Conservation (phyloP, 2,329 filamentous ascomycete species). For the Colletotrichum shisoi region DNA sequence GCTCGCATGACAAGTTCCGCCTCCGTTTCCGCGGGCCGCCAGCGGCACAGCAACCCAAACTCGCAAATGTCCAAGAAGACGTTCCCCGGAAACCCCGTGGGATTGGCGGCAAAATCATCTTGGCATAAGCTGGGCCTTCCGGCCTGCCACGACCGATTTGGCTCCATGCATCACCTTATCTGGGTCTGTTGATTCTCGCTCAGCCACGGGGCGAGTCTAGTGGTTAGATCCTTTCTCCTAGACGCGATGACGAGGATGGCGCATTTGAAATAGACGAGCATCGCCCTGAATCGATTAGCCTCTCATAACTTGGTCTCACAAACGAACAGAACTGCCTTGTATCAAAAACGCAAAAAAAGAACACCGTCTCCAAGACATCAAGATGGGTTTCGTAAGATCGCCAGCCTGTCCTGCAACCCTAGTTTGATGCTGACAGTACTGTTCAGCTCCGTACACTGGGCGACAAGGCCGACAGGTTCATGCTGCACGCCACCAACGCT, state of each 20-base stretch:
- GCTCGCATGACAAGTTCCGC: background rate
- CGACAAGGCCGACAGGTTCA: conserved; percentile 6
- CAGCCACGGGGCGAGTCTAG: background rate
- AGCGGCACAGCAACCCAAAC: background rate
- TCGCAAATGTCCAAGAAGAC: background rate
- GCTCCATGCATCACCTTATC: background rate
- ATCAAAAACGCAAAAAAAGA: background rate
- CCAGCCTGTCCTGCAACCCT: too few relatives aligned
- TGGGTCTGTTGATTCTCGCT: background rate
- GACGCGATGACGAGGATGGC: too few relatives aligned
- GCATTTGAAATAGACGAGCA: background rate
- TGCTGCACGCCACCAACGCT: conserved; percentile 1
- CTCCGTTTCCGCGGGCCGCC: background rate
- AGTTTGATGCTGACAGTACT: background rate
- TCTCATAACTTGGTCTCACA: background rate
- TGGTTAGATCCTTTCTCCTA: background rate
- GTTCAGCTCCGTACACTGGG: background rate
- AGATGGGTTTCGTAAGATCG: conserved; percentile 13
- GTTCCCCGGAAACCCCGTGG: background rate
- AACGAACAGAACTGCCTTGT: too few relatives aligned
- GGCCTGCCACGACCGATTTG: too few relatives aligned
- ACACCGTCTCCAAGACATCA: background rate
- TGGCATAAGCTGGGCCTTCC: background rate
- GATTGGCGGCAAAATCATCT: conserved; percentile 16
- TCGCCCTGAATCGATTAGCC: background rate